phyloP scores from a whole-genome alignment of 768 basidiomycete species.

The Suillus occidentalis region DNA sequence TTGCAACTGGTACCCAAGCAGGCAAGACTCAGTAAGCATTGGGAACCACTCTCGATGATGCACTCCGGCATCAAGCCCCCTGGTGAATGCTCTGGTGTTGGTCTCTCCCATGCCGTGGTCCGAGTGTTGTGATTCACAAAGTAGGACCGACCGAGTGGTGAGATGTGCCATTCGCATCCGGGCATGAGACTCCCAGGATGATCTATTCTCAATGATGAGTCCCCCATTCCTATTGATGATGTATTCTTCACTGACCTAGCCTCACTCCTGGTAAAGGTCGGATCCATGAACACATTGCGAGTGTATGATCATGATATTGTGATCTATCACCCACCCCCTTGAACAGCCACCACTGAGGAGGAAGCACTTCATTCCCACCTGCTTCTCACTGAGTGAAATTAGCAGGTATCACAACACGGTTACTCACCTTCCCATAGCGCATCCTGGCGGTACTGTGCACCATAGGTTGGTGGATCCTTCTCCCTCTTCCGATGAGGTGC shows the following conservation, averaged over 20 bases:
- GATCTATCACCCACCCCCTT: neutral
- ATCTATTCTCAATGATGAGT: too few species aligned
- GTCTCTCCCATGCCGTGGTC: too few species aligned
- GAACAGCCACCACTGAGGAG: neutral
- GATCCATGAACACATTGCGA: neutral
- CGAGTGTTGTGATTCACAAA: too few species aligned
- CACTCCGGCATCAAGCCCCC: too few species aligned
- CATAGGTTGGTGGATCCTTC: neutral
- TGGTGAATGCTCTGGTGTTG: too few species aligned
- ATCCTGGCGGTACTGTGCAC: neutral
- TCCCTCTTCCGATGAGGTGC: neutral
- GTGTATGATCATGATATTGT: neutral
- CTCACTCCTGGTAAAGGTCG: neutral
- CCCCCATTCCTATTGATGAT: too few species aligned
- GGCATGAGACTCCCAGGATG: too few species aligned
- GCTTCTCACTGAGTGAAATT: neutral
- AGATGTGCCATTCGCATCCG: too few species aligned
- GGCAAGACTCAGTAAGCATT: too few species aligned
- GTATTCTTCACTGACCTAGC: neutral
- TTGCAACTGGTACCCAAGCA: too few species aligned
- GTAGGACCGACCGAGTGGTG: too few species aligned
- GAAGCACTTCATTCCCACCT: neutral
- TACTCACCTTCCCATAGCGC: neutral
- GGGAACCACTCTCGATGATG: too few species aligned
- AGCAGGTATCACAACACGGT: neutral